Evolutionary conservation across 192 early-diverging fungal species (phyloP).

Genomic region (Chytriomyces confervae): DNA sequence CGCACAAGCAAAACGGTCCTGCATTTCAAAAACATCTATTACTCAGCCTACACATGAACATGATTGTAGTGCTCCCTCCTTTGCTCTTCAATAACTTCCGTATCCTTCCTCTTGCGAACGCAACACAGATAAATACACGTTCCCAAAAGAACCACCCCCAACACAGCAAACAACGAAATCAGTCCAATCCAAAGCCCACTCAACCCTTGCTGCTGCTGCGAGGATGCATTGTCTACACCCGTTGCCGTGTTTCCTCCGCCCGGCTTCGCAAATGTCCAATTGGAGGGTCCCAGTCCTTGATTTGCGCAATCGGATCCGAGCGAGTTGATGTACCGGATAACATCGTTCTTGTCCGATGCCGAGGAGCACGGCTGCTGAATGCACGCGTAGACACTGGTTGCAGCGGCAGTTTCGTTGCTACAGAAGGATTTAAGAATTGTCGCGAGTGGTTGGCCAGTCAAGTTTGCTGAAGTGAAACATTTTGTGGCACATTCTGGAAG

Average conservation of each 20-base stretch:
- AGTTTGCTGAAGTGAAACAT: not conserved
- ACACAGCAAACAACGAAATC: not conserved
- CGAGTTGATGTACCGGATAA: not conserved
- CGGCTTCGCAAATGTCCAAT: not conserved
- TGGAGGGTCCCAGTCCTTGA: not conserved
- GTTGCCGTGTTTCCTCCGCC: not conserved
- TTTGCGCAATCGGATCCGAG: not conserved
- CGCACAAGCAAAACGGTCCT: too few species aligned
- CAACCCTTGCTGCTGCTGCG: not conserved
- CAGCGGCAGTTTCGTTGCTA: not conserved
- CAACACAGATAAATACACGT: not conserved
- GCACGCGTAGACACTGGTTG: not conserved
- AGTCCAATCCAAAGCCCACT: conserved; percentile 2
- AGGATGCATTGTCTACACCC: not conserved
- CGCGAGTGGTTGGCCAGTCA: not conserved
- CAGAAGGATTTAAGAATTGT: not conserved
- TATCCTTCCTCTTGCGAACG: not conserved
- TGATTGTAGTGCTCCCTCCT: not conserved
- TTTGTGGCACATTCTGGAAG: not conserved
- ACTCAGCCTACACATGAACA: not conserved
- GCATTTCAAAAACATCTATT: too few species aligned
- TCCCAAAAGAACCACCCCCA: not conserved
- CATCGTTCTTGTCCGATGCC: not conserved
- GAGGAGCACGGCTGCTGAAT: not conserved
- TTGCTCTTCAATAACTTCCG: not conserved